Evolutionary conservation across 148 eudicot species (phyloP), one percentile per base, ranked within the genome.

Genomic region (Pharnaceum exiguum): DNA sequence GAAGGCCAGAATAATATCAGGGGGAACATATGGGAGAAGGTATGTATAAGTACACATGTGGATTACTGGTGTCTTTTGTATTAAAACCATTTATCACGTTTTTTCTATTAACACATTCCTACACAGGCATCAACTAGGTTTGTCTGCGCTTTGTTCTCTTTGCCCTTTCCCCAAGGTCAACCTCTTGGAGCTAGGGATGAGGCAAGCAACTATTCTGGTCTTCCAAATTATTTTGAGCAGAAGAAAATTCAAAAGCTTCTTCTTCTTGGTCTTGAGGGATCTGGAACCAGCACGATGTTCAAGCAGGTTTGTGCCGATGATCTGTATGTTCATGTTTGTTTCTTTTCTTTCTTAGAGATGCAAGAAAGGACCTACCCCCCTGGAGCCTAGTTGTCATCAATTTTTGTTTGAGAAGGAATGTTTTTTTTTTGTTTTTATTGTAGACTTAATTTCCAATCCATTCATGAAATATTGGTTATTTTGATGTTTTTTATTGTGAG

Each of bases 1-100:
- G 99, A 94, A 82, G 99, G 99, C 46, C 96, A 94, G 75, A 94
- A 94, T 72, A 89, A 86, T 70, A 94, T 94, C 62, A 76, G 96
- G 71, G 99, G 99, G 50, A 94, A 94, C 63, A 94, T 94, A 32
- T 94, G 96, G 96, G 96, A 94, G 70, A 94, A 94, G 96, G 99
- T 94, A 79, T 44, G 52, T 43, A 13, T 67, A 11, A 32, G 13
- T 25, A 46, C 21, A 37, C 42, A 35, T 40, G 35, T 23, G 22
- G 38, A 42, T 42, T 49, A 24, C 45, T 32, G 3, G 0, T 42
- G 10, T 44, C 26, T 2, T 29, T 24, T 48, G 13, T 32, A 9
- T 19, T 39, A 27, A 4, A 25, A 62, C 57, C 28, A 62, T 18
- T 22, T 24, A 35, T 52, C 26, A 45, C 31, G 47, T 18, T 55